These are phyloP conservation scores for Paecilomyces dactylethromorphus DNA, from an alignment of 2,329 filamentous ascomycete species.

Conservation along the genomic window DNA sequence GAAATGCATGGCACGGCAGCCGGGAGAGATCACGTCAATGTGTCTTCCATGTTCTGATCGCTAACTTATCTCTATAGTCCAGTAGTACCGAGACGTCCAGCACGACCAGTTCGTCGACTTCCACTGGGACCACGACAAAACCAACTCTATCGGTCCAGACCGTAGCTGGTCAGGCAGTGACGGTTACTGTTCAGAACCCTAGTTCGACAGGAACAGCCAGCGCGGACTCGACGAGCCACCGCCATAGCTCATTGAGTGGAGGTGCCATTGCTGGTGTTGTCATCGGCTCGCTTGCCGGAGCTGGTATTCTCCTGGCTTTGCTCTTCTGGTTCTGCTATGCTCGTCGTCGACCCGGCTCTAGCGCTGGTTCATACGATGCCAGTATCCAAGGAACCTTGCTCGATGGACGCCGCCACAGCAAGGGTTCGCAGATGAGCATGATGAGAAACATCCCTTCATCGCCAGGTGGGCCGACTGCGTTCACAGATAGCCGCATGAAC, in stretches of 20 bases:
- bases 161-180: constrained; percentile 11
- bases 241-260: constrained; percentile 24
- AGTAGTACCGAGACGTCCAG: not conserved
- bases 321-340: constrained; percentile 33
- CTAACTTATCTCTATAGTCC: not conserved
- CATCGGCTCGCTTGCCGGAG: constrained; percentile 33
- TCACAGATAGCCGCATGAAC: constrained; percentile 41
- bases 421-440: constrained; percentile 29
- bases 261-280: constrained; percentile 41
- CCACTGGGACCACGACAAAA: constrained; percentile 1
- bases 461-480: constrained; percentile 15
- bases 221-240: constrained; percentile 9
- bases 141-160: constrained; percentile 9
- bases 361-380: constrained; percentile 17
- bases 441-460: constrained; percentile 21
- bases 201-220: constrained; percentile 10
- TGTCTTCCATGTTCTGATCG: not conserved
- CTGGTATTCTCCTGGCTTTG: constrained; percentile 30
- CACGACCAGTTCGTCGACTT: constrained; percentile 1
- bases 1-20: not conserved
- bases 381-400: constrained; percentile 15
- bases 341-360: constrained; percentile 22
- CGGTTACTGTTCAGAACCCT: constrained; percentile 13
- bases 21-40: not conserved
- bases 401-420: constrained; percentile 23